These are phyloP conservation scores for Lepraria neglecta DNA, from an alignment of 495 filamentous ascomycete genomes.

Conservation along the genomic window DNA sequence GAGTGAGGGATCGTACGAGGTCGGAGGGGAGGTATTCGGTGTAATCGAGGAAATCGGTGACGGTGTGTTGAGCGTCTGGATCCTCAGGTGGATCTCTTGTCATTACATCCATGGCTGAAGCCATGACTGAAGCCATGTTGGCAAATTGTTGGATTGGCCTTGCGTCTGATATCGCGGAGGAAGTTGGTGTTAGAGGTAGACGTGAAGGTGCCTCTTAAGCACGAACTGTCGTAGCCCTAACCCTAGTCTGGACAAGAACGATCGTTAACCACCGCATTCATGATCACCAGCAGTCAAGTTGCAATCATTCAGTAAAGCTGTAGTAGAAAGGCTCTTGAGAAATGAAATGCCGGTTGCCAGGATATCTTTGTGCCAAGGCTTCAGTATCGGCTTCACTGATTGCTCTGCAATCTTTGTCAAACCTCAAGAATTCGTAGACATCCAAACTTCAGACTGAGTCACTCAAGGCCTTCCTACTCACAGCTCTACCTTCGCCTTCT, in stretches of 20 bases:
- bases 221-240: too few species aligned
- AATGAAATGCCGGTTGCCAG: too few species aligned
- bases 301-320: too few species aligned
- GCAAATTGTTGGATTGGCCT: neutral
- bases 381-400: neutral
- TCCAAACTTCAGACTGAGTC: neutral
- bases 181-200: neutral
- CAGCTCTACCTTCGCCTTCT: neutral
- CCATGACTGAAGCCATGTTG: constrained; percentile 9
- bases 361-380: neutral
- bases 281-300: too few species aligned
- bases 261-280: too few species aligned
- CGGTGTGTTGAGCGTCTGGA: constrained; percentile 88
- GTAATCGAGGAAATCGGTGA: constrained; percentile 93
- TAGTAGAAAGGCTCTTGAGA: too few species aligned
- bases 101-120: constrained; percentile 11
- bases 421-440: neutral
- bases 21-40: constrained; percentile 96
- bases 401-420: constrained; percentile 4
- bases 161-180: too few species aligned
- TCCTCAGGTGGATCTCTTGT: constrained; percentile 40
- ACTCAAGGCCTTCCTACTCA: too few species aligned
- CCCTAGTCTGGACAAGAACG: too few species aligned
- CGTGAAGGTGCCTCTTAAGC: too few species aligned
- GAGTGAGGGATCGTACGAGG: constrained; percentile 78